Evolutionary conservation across 306 rosid species (phyloP).

Genomic region (Citrullus colocynthis): DNA sequence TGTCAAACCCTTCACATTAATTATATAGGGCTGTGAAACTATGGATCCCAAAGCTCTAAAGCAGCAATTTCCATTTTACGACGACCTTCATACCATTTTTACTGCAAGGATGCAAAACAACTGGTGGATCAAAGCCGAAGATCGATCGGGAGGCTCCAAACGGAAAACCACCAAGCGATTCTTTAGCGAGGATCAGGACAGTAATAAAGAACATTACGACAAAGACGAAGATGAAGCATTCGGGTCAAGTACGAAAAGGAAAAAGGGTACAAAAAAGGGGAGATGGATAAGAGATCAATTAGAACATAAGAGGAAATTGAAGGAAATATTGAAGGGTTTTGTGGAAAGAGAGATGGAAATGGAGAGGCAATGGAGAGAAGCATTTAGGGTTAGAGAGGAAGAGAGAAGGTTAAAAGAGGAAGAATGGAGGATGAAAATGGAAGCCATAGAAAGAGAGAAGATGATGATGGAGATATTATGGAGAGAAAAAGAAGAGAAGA

Average conservation of each 20-base stretch:
- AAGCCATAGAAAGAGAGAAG: conserved; percentile 73
- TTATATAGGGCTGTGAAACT: conserved; percentile 64
- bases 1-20: background rate
- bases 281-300: background rate
- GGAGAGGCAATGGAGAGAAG: conserved; percentile 78
- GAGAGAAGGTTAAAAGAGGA: conserved; percentile 68
- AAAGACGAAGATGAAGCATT: conserved; percentile 20
- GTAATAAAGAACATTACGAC: conserved; percentile 8
- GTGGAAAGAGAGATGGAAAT: conserved; percentile 67
- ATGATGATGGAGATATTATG: conserved; percentile 66
- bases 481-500: conserved; percentile 80
- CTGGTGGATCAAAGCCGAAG: conserved; percentile 57
- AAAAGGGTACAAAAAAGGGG: conserved; percentile 10
- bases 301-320: conserved; percentile 17
- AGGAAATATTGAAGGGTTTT: conserved; percentile 59
- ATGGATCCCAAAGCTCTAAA: conserved; percentile 45
- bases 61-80: conserved; percentile 81
- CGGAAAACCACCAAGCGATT: conserved; percentile 32
- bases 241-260: conserved; percentile 24
- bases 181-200: conserved; percentile 10
- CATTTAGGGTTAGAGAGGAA: conserved; percentile 55
- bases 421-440: conserved; percentile 82
- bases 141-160: conserved; percentile 27
- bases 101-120: conserved; percentile 49
- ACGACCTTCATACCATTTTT: conserved; percentile 59